Percentiles rank a stretch among this genome's conserved stretches.
These are phyloP conservation scores for Fusarium oxysporum DNA, from an alignment of 2,329 filamentous ascomycete species.

Conservation along the genomic window DNA sequence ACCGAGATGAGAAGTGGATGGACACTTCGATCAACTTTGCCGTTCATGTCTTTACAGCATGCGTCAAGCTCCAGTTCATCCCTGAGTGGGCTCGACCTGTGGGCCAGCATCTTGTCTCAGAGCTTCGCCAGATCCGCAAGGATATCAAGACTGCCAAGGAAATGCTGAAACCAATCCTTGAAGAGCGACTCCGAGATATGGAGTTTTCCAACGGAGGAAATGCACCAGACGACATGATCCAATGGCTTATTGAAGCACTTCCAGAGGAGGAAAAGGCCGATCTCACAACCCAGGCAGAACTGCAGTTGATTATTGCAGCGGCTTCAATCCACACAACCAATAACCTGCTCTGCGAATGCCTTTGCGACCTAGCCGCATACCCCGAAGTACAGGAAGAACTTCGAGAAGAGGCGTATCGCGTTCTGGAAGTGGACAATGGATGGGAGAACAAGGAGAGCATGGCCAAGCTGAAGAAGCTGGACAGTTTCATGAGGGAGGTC, in stretches of 20 bases:
- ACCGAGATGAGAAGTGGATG: constrained; percentile 66
- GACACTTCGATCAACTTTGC: constrained; percentile 63
- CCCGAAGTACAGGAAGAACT: constrained; percentile 61
- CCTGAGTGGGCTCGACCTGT: constrained; percentile 61
- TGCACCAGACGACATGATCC: constrained; percentile 56
- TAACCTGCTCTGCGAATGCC: constrained; percentile 58
- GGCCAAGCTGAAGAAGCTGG: constrained; percentile 58
- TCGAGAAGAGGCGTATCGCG: constrained; percentile 59
- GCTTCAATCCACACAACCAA: constrained; percentile 61
- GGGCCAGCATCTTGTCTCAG: constrained; percentile 60
- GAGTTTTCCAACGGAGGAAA: constrained; percentile 53
- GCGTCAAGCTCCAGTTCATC: constrained; percentile 64
- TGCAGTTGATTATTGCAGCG: constrained; percentile 59
- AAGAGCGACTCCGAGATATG: constrained; percentile 57
- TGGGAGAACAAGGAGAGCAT: constrained; percentile 58
- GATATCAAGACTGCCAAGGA: constrained; percentile 57
- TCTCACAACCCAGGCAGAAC: constrained; percentile 53
- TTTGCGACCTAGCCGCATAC: constrained; percentile 62
- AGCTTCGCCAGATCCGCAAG: constrained; percentile 57
- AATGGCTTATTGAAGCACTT: constrained; percentile 58
- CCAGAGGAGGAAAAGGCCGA: constrained; percentile 54
- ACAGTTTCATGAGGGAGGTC: constrained; percentile 62
- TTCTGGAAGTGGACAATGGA: constrained; percentile 55
- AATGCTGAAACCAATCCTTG: constrained; percentile 59
- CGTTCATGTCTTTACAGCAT: constrained; percentile 60